These are phyloP conservation scores for Aspergillus pseudonomiae DNA, from an alignment of 2,329 filamentous ascomycete species.

Conservation along the genomic window DNA sequence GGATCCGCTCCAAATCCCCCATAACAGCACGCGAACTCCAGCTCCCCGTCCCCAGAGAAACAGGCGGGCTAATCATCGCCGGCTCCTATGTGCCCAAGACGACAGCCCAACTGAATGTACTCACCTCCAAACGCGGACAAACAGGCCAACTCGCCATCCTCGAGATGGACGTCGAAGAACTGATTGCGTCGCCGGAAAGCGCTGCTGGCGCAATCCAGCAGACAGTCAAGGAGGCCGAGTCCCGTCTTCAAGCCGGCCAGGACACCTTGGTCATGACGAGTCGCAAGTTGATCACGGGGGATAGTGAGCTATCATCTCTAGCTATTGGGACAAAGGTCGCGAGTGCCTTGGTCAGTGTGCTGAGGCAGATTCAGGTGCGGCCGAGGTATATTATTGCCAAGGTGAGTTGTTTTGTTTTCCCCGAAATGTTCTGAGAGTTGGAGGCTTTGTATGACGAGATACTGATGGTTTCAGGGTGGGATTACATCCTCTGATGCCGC, in stretches of 20 bases:
- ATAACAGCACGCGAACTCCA: constrained; percentile 52
- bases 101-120: constrained; percentile 54
- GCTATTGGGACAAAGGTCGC: constrained; percentile 60
- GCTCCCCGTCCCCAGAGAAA: constrained; percentile 33
- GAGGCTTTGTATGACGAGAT: too few species aligned
- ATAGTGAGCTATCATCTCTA: constrained; percentile 55
- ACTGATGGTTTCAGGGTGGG: constrained; percentile 48
- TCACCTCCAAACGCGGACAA: constrained; percentile 43
- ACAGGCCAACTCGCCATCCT: constrained; percentile 47
- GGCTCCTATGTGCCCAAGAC: constrained; percentile 64
- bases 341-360: constrained; percentile 53
- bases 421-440: too few species aligned
- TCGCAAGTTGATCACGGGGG: constrained; percentile 54
- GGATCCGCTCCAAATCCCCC: constrained; percentile 56
- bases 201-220: constrained; percentile 25
- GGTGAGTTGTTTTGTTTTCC: constrained; percentile 24
- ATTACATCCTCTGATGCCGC: constrained; percentile 64
- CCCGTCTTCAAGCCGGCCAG: constrained; percentile 47
- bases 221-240: constrained; percentile 40
- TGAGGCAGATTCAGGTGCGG: constrained; percentile 50
- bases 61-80: constrained; percentile 58
- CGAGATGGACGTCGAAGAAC: constrained; percentile 52
- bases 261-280: constrained; percentile 65
- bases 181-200: constrained; percentile 45
- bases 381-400: constrained; percentile 63